Percentiles rank a stretch among this genome's conserved stretches.
Evolutionary conservation across 148 eudicot genomes (phyloP).

Genomic region (Fagopyrum homotropicum): DNA sequence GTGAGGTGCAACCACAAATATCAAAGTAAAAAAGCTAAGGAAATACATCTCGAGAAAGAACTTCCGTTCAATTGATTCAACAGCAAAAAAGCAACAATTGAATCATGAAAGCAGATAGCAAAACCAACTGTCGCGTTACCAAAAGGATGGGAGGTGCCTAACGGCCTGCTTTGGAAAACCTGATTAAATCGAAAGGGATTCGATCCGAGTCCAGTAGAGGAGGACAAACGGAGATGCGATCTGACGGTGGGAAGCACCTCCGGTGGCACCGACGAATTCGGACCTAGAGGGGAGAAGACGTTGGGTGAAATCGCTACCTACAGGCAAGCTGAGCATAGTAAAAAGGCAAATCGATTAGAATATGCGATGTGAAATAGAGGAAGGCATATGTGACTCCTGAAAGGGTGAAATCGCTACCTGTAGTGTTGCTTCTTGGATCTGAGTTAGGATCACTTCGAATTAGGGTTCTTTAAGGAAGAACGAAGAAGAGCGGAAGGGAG

Average conservation of each 20-base stretch:
- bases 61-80: not conserved
- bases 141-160: constrained; percentile 26
- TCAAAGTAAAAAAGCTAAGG: too few species aligned
- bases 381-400: too few species aligned
- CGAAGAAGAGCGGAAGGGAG: too few species aligned
- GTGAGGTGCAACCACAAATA: too few species aligned
- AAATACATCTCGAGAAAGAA: not conserved
- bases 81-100: not conserved
- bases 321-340: too few species aligned
- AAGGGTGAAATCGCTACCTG: too few species aligned
- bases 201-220: constrained; percentile 10
- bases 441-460: too few species aligned
- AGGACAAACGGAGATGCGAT: constrained; percentile 20
- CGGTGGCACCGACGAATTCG: constrained; percentile 23
- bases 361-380: too few species aligned
- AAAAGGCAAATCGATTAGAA: too few species aligned
- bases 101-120: not conserved
- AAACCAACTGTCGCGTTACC: constrained; percentile 19
- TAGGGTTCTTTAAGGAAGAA: too few species aligned
- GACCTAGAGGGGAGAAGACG: constrained; percentile 28
- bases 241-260: constrained; percentile 21
- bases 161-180: constrained; percentile 22
- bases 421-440: too few species aligned
- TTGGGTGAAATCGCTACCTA: too few species aligned
- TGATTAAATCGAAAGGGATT: constrained; percentile 21